A percentile compares a stretch with the other conserved stretches of the same genome.
Evolutionary conservation across 768 basidiomycete species (phyloP).

Genomic region (Daedalea quercina): DNA sequence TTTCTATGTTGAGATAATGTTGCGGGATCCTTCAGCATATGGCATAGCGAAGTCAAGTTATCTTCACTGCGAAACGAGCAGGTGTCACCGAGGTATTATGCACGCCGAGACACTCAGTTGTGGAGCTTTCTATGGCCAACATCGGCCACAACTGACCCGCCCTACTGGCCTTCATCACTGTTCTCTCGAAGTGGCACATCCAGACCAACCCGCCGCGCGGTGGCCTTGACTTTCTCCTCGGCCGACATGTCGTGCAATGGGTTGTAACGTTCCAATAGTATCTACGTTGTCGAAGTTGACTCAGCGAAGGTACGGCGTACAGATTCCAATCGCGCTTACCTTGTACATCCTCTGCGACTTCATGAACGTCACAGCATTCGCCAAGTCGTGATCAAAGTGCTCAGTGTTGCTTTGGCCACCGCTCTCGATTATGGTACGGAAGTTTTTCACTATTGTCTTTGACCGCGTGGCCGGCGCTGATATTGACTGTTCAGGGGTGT

Average conservation of each 20-base stretch:
- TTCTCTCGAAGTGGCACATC: conserved; percentile 61
- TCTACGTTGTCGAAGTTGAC: conserved; percentile 36
- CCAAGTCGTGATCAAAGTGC: conserved; percentile 40
- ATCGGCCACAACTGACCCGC: no score
- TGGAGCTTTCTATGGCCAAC: no score
- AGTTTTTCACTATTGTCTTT: conserved; percentile 37
- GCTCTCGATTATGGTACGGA: conserved; percentile 50
- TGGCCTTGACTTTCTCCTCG: conserved; percentile 77
- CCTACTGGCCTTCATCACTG: conserved; percentile 10
- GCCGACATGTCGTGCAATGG: conserved; percentile 73
- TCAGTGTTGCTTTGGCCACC: conserved; percentile 17
- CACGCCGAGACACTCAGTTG: background rate
- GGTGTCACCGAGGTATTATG: background rate
- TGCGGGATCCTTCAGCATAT: no score
- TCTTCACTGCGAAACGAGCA: no score
- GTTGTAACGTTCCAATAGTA: conserved; percentile 81
- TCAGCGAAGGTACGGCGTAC: conserved; percentile 1
- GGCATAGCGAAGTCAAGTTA: no score
- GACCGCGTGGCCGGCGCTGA: conserved; percentile 31
- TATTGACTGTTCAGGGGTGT: conserved; percentile 27
- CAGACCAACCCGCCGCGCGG: conserved; percentile 81
- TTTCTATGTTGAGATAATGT: background rate
- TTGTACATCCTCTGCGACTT: conserved; percentile 70
- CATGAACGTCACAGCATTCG: conserved; percentile 61
- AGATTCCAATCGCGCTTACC: conserved; percentile 30